phyloP scores from a whole-genome alignment of 208 protist genomes.

The Leishmania braziliensis region DNA sequence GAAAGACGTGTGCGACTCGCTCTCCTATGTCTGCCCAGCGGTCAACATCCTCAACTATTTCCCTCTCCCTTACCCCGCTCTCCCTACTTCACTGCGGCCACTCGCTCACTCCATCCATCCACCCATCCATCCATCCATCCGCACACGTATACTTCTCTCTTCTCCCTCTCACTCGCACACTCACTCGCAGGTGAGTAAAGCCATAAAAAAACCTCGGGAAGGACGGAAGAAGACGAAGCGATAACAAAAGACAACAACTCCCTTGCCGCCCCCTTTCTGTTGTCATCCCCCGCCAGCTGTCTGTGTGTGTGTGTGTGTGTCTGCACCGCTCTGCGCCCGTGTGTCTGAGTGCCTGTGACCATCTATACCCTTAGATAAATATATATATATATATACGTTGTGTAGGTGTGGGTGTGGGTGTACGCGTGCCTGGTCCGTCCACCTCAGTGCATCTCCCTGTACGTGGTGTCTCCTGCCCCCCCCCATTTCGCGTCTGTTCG shows the following conservation, averaged over 20 bases:
- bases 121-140: neutral
- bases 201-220: too few species aligned
- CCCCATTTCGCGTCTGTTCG: too few species aligned
- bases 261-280: neutral
- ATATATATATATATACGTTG: neutral
- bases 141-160: neutral
- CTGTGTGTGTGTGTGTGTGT: neutral
- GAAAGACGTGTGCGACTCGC: neutral
- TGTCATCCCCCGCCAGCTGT: neutral
- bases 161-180: neutral
- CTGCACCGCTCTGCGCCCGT: too few species aligned
- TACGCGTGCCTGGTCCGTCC: too few species aligned
- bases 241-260: too few species aligned
- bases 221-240: too few species aligned
- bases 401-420: neutral
- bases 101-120: neutral
- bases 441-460: too few species aligned
- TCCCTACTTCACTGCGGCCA: neutral
- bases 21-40: neutral
- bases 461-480: too few species aligned
- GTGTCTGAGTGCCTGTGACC: neutral
- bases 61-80: neutral
- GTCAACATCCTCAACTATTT: neutral
- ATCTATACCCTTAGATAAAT: neutral
- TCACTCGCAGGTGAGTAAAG: neutral